Conservation (phyloP, 257 asterid genomes). For the Linaria vulgaris region DNA sequence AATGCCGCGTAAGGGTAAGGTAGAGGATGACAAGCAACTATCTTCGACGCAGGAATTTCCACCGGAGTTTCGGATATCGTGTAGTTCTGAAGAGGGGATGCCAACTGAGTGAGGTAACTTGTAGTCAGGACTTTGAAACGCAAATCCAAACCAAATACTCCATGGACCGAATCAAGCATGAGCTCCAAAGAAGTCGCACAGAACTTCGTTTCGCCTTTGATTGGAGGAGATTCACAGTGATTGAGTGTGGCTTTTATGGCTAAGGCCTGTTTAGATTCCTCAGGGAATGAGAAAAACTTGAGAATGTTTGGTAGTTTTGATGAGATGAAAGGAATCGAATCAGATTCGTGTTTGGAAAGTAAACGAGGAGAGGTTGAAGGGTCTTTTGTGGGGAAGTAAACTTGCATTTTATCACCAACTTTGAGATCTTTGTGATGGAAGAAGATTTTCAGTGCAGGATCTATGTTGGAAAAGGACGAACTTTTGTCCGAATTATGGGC, state of each 20-base stretch:
- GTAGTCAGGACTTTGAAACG: conserved; percentile 49
- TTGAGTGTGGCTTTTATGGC: conserved; percentile 60
- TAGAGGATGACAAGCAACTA: conserved; percentile 66
- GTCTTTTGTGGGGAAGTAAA: conserved; percentile 56
- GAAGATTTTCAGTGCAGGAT: conserved; percentile 62
- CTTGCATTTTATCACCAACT: conserved; percentile 42
- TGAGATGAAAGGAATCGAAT: conserved; percentile 65
- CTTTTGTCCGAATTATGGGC: conserved; percentile 14
- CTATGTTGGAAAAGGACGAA: conserved; percentile 28
- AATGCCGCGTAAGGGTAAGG: conserved; percentile 82
- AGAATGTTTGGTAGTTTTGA: conserved; percentile 47
- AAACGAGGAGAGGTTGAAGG: conserved; percentile 59
- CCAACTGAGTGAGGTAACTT: conserved; percentile 30
- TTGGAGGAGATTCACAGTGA: conserved; percentile 66
- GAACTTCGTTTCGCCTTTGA: conserved; percentile 64
- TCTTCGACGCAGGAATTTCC: conserved; percentile 33
- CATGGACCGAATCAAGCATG: conserved; percentile 53
- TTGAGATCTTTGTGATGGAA: conserved; percentile 48
- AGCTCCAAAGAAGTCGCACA: conserved; percentile 75
- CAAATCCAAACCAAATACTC: conserved; percentile 32
- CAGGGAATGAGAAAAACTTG: conserved; percentile 41
- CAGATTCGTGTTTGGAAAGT: conserved; percentile 57
- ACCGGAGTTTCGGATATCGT: conserved; percentile 39
- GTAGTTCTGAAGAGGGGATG: conserved; percentile 54
- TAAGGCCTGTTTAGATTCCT: conserved; percentile 55